These are phyloP conservation scores for Exserohilum rostratum DNA, from an alignment of 2,329 filamentous ascomycete genomes.

Conservation along the genomic window DNA sequence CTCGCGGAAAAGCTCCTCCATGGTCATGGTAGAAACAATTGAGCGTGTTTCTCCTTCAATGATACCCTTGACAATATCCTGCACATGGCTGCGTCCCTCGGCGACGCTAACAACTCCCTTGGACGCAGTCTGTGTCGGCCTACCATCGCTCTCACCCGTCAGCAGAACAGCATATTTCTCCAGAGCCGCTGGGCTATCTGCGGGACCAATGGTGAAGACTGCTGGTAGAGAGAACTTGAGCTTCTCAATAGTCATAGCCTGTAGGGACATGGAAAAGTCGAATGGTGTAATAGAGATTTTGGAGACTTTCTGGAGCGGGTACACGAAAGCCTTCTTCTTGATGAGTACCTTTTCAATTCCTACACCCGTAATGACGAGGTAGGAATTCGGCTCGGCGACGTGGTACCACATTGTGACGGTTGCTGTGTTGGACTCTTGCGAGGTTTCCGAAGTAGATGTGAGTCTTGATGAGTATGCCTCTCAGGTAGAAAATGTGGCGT, in stretches of 20 bases:
- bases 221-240: constrained; percentile 81
- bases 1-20: constrained; percentile 86
- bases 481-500: not conserved
- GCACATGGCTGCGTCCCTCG: constrained; percentile 68
- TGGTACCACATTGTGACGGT: constrained; percentile 59
- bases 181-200: constrained; percentile 71
- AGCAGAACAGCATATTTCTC: constrained; percentile 84
- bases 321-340: constrained; percentile 67
- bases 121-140: constrained; percentile 38
- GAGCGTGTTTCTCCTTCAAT: constrained; percentile 88
- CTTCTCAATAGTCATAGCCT: constrained; percentile 90
- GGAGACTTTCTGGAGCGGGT: constrained; percentile 48
- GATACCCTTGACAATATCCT: constrained; percentile 86
- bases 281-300: constrained; percentile 70
- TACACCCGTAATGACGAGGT: constrained; percentile 85
- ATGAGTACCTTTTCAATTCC: constrained; percentile 76
- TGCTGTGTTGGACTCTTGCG: not conserved
- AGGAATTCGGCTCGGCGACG: constrained; percentile 77
- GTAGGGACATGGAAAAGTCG: constrained; percentile 81
- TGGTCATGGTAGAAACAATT: constrained; percentile 86
- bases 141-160: constrained; percentile 64
- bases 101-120: constrained; percentile 51
- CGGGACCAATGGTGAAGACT: constrained; percentile 84
- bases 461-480: not conserved
- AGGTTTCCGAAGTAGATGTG: not conserved